Evolutionary conservation across 2,329 filamentous ascomycete species (phyloP), one percentile per base, ranked within the genome.

Genomic region (Epicoccum sorghinum): DNA sequence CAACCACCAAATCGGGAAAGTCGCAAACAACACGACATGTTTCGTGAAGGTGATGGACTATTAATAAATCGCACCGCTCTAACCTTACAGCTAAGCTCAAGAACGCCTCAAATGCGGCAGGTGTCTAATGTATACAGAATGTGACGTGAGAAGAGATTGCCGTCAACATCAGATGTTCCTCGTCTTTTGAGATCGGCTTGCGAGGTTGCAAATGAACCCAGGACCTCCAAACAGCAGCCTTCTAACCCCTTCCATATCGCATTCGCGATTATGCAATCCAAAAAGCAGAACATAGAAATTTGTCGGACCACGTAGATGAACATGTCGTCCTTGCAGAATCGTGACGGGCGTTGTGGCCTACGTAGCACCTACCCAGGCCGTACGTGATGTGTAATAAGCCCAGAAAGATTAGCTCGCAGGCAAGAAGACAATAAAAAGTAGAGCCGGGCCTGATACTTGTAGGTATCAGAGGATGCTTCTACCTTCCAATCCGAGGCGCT

Each of bases 111-210:
- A 41, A 73, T 72, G 68, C 69, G 66, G 67, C 49, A 65, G 48
- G 47, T 57, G 64, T 69, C 68, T 68, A 68, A 57, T 71, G 67
- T 71, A 67, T 73, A 69, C 63, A 69, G 55, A 52, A 62, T 5
- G 10, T 36, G n/a, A 33, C 24, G 25, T 13, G 13, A 9, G 18
- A 22, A 47, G 30, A 14, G 32, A 14, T 13, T n/a, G 13, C 61
- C 51, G 25, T 48, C 60, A 52, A 59, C 37, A 45, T 29, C 57
- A 41, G 44, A 46, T 37, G 56, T 49, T 52, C 37, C 47, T 41
- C 42, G 40, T 50, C 36, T 56, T 45, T 46, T 14, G 59, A 64
- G 54, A 63, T 52, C 47, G 48, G 61, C 60, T 65, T 65, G 44
- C 59, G 57, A 46, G 49, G 52, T 44, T 33, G 56, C 52, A 44